Conservation (phyloP, 805 yeast genomes). For the Schwanniomyces pseudopolymorphus region DNA sequence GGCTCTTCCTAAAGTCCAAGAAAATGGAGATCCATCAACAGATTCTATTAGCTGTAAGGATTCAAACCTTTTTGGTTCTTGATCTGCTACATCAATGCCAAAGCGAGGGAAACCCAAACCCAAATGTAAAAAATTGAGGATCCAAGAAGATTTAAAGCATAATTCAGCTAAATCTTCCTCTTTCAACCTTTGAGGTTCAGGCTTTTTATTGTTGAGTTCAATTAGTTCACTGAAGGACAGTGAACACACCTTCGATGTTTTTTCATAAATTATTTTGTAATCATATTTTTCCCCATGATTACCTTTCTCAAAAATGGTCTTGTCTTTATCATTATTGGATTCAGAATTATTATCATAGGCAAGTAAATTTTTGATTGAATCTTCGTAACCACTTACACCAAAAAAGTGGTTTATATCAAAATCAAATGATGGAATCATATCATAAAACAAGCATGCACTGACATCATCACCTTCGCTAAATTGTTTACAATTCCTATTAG, state of each 20-base stretch:
- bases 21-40: conserved; percentile 42
- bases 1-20: conserved; percentile 64
- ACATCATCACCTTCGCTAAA: conserved; percentile 28
- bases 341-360: conserved; percentile 22
- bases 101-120: conserved; percentile 60
- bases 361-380: conserved; percentile 51
- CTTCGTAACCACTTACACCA: conserved; percentile 71
- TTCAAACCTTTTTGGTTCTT: conserved; percentile 20
- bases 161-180: conserved; percentile 49
- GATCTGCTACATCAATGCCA: conserved; percentile 35
- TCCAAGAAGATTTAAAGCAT: conserved; percentile 64
- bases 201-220: conserved; percentile 27
- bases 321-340: conserved; percentile 9
- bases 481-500: conserved; percentile 28
- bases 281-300: conserved; percentile 35
- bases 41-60: conserved; percentile 46
- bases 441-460: conserved; percentile 52
- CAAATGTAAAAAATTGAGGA: conserved; percentile 54
- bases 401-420: conserved; percentile 56
- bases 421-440: conserved; percentile 55
- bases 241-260: conserved; percentile 50
- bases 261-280: conserved; percentile 40
- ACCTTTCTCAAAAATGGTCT: conserved; percentile 11
- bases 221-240: conserved; percentile 37
- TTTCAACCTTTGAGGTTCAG: conserved; percentile 26